Base-by-base conservation (phyloP, 345 rosid species). In the Ceriops zippeliana region DNA sequence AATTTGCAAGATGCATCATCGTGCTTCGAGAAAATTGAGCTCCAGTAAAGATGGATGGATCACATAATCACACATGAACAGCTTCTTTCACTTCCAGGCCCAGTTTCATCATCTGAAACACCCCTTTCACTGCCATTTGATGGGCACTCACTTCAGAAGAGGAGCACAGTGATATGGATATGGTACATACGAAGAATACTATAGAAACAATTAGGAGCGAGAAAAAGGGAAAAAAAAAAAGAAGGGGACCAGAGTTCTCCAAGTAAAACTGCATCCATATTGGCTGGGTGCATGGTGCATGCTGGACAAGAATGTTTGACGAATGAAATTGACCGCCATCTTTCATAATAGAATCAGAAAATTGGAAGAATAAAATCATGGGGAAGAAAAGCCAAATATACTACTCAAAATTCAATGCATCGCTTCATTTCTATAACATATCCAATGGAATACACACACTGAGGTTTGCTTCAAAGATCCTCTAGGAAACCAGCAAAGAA, bases 51-150 rank as follows among this genome's bases (percentile, higher is more conserved):
- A 63, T 52, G 30, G 4, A 42, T 42, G 49, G 49, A 68, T 73
- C 82, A 89, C 92, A 89, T 89, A 74, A 89, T 80, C 59, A 74
- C 75, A 66, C 96, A 89, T 1, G 84, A 73, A 76, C 92, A 89
- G 59, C 78, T 83, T 78, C 80, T 78, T 80, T 80, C 90, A 15
- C 47, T 79, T 66, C 88, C 85, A 47, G 70, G 62, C 53, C 86
- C 85, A 30, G 80, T 76, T 71, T 87, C 91, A 60, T 84, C 89
- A 51, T 87, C 90, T 20, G 92, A 87, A 51, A 68, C 85, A 11
- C 81, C 79, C 7, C 67, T 68, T 81, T 89, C 95, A 76, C 91
- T 89, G 95, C 71, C 72, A 80, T 69, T 32, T 26, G 20, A 74
- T 62, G 19, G 62, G 58, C 16, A 58, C 21, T 56, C 52, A 59